Evolutionary conservation across 1,284 basidiomycete species (phyloP).

Genomic region (Irpex sp.): DNA sequence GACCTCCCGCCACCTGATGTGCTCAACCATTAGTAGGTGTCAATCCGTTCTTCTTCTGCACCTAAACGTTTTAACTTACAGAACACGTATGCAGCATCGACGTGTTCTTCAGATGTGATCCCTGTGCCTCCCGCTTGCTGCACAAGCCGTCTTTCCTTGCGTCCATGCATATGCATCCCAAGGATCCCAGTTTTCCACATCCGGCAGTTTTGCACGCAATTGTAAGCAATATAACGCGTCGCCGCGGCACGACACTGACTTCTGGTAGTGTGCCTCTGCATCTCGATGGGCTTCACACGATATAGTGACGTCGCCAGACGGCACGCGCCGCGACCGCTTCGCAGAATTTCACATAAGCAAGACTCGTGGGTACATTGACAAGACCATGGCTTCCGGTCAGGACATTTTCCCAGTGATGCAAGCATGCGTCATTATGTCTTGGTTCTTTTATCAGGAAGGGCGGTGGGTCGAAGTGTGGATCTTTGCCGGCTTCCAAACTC

Average conservation of each 20-base stretch:
- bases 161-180: constrained; percentile 70
- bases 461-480: constrained; percentile 90
- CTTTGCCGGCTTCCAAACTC: constrained; percentile 80
- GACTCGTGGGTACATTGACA: constrained; percentile 79
- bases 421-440: constrained; percentile 77
- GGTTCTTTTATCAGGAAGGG: constrained; percentile 86
- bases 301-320: constrained; percentile 62
- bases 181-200: constrained; percentile 77
- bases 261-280: constrained; percentile 70
- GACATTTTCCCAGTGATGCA: constrained; percentile 84
- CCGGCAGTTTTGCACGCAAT: constrained; percentile 81
- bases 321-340: constrained; percentile 71
- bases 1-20: constrained; percentile 71
- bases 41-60: constrained; percentile 10
- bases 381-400: constrained; percentile 79
- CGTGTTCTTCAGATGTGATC: constrained; percentile 78
- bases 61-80: constrained; percentile 11
- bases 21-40: constrained; percentile 68
- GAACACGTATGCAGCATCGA: constrained; percentile 51
- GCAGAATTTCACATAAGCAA: constrained; percentile 82
- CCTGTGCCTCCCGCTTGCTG: constrained; percentile 75
- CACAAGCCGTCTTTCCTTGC: constrained; percentile 77
- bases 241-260: background rate
- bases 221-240: constrained; percentile 29
- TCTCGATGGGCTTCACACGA: constrained; percentile 77